These are phyloP conservation scores for Capsicum rhomboideum DNA, from an alignment of 257 asterid species.

Conservation along the genomic window DNA sequence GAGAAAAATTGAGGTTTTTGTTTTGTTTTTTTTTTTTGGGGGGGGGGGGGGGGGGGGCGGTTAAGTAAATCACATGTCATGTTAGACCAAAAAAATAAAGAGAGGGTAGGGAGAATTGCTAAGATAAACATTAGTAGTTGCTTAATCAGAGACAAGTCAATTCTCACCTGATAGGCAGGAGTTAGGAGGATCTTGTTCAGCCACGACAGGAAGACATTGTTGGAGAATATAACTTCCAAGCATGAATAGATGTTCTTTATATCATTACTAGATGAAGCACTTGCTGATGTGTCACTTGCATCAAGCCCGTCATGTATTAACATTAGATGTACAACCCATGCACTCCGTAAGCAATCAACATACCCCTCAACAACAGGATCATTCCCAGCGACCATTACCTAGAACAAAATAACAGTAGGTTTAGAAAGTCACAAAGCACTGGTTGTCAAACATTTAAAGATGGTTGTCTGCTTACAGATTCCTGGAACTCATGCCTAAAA, in stretches of 20 bases:
- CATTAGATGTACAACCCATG: conserved; percentile 89
- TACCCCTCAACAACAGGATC: conserved; percentile 75
- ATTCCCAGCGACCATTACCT: conserved; percentile 77
- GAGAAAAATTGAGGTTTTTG: neutral
- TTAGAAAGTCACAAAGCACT: conserved; percentile 4
- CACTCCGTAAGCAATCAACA: conserved; percentile 81
- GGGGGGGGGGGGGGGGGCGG: neutral
- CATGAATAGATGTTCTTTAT: conserved; percentile 46
- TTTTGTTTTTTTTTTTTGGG: neutral
- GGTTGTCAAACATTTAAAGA: conserved; percentile 3
- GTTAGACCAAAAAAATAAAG: neutral
- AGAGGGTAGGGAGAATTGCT: neutral
- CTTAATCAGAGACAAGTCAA: neutral
- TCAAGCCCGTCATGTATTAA: conserved; percentile 64
- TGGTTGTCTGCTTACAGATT: conserved; percentile 55
- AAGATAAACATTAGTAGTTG: neutral
- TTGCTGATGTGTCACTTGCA: conserved; percentile 39
- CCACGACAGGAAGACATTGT: conserved; percentile 84
- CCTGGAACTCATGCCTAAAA: conserved; percentile 74
- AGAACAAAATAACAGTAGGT: conserved; percentile 12
- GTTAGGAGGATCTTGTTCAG: conserved; percentile 73
- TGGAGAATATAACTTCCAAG: conserved; percentile 69
- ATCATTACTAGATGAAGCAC: conserved; percentile 36
- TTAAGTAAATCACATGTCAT: neutral
- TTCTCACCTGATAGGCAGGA: conserved; percentile 85